Conservation (phyloP, 2,329 filamentous ascomycete genomes). For the Harringtonia lauricola region DNA sequence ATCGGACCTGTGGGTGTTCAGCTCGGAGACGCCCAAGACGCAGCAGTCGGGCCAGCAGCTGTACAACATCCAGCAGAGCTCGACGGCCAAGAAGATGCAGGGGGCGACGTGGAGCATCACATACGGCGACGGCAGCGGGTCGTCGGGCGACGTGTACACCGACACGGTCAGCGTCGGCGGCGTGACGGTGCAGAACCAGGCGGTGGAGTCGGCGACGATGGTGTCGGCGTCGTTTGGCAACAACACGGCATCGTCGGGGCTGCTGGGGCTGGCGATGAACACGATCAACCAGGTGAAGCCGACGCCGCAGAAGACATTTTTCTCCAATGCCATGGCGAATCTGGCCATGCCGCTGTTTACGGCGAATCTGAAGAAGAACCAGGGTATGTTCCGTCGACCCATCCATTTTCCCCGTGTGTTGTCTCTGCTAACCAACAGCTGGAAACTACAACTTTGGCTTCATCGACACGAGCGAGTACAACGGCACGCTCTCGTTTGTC, state of each 20-base stretch:
- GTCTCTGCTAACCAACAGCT: conserved; percentile 6
- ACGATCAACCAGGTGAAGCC: conserved; percentile 31
- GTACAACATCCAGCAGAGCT: conserved; percentile 25
- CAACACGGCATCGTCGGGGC: conserved; percentile 26
- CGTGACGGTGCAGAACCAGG: conserved; percentile 27
- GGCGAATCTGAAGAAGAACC: conserved; percentile 21
- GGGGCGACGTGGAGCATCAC: conserved; percentile 25
- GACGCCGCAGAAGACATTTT: conserved; percentile 28
- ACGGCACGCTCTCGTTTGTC: conserved; percentile 39
- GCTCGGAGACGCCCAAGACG: conserved; percentile 19
- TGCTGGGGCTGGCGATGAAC: conserved; percentile 33
- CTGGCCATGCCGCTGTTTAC: conserved; percentile 21
- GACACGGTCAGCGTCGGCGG: conserved; percentile 31
- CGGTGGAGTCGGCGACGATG: conserved; percentile 29
- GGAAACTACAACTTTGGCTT: conserved; percentile 42
- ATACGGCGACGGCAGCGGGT: conserved; percentile 30
- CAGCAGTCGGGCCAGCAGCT: conserved; percentile 25
- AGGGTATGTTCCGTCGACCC: no score
- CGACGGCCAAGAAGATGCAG: conserved; percentile 21
- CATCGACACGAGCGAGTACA: conserved; percentile 42
- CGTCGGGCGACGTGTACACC: conserved; percentile 29
- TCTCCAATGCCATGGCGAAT: conserved; percentile 19
- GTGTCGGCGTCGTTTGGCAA: conserved; percentile 28
- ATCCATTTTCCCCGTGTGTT: no score
- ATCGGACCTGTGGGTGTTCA: conserved; percentile 48